A percentile compares a stretch with the other conserved stretches of the same genome.
Evolutionary conservation across 108 stramenopile species (phyloP).

Genomic region (Pseudonitzschia delicatissima): DNA sequence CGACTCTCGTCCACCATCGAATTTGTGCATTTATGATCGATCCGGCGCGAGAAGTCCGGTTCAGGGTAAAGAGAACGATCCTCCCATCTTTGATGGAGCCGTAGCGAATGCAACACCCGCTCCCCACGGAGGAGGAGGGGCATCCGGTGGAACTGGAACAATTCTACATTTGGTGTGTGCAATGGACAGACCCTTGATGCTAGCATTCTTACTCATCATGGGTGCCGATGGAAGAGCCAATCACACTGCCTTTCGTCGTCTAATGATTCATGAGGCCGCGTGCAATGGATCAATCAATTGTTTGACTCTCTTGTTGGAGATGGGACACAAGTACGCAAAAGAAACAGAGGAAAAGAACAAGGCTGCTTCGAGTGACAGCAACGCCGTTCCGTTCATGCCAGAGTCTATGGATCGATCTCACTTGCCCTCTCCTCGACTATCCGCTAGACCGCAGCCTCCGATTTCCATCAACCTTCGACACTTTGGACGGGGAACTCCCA

Average conservation of each 20-base stretch:
- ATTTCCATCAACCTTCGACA: conserved; percentile 18
- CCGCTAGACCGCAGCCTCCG: conserved; percentile 14
- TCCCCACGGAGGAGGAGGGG: conserved; percentile 40
- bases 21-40: conserved; percentile 53
- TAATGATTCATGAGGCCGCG: conserved; percentile 80
- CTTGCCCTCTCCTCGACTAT: not conserved
- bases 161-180: conserved; percentile 82
- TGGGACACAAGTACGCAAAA: conserved; percentile 37
- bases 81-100: conserved; percentile 73
- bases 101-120: conserved; percentile 77
- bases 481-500: conserved; percentile 16
- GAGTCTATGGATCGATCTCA: conserved; percentile 12
- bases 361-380: not conserved
- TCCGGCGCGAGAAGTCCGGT: conserved; percentile 16
- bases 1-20: conserved; percentile 57
- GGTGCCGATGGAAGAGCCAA: conserved; percentile 67
- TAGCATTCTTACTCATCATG: conserved; percentile 72
- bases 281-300: conserved; percentile 76
- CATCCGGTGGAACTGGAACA: conserved; percentile 59
- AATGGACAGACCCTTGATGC: conserved; percentile 66
- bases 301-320: conserved; percentile 67
- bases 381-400: conserved; percentile 27
- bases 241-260: conserved; percentile 81
- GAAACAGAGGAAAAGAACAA: not conserved
- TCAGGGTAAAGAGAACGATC: conserved; percentile 5